Evolutionary conservation across 768 basidiomycete genomes (phyloP).

Genomic region (Lentinus brumalis): DNA sequence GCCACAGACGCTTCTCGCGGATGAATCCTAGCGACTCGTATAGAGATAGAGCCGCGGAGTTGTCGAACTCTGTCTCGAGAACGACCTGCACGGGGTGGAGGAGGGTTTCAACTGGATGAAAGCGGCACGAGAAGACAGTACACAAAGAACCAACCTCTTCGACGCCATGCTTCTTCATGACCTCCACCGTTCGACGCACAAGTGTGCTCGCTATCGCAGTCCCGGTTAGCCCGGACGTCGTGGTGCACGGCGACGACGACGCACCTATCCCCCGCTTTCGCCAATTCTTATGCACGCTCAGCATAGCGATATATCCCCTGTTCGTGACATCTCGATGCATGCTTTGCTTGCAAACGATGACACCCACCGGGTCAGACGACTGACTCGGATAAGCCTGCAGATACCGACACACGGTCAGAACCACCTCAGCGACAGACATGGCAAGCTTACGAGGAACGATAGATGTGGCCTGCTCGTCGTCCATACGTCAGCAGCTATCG

Average conservation of each 20-base stretch:
- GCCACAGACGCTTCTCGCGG: conserved; percentile 88
- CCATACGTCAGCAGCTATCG: conserved; percentile 20
- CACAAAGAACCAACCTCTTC: conserved; percentile 71
- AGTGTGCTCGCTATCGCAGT: conserved; percentile 70
- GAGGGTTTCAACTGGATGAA: background rate
- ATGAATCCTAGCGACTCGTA: conserved; percentile 95
- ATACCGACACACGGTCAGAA: conserved; percentile 22
- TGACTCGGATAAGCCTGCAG: conserved; percentile 60
- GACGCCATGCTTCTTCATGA: conserved; percentile 81
- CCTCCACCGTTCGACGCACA: conserved; percentile 78
- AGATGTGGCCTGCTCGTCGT: conserved; percentile 79
- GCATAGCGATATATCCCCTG: conserved; percentile 98
- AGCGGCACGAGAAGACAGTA: background rate
- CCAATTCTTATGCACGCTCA: conserved; percentile 83
- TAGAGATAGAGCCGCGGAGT: conserved; percentile 80
- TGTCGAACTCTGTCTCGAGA: conserved; percentile 96
- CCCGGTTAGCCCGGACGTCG: conserved; percentile 32
- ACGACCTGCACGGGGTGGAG: conserved; percentile 58
- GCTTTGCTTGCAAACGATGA: conserved; percentile 97
- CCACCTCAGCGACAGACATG: conserved; percentile 10
- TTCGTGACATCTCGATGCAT: conserved; percentile 74
- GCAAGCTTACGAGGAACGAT: conserved; percentile 64
- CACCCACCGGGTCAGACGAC: conserved; percentile 71
- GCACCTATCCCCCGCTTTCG: conserved; percentile 93
- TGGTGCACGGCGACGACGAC: conserved; percentile 27